phyloP scores from a whole-genome alignment of 2,329 filamentous ascomycete genomes.

The Intubia oerlemansii region DNA sequence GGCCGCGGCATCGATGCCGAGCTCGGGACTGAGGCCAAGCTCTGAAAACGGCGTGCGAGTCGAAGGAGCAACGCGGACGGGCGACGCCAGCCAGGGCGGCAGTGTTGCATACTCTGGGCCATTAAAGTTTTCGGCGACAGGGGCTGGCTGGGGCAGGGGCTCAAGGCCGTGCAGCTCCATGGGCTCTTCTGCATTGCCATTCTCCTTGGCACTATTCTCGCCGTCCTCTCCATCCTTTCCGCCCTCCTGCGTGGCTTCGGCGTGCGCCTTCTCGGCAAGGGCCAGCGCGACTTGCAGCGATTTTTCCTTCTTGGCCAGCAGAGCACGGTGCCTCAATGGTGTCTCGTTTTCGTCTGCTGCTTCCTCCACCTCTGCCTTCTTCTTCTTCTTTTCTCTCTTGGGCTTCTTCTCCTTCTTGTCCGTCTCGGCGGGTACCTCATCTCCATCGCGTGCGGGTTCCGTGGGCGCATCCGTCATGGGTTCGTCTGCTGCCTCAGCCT shows the following conservation, averaged over 20 bases:
- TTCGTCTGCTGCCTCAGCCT: constrained; percentile 5
- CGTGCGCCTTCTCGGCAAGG: not conserved
- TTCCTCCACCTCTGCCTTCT: constrained; percentile 10
- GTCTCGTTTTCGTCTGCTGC: constrained; percentile 10
- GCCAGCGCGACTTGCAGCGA: too few species aligned
- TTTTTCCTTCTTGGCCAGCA: constrained; percentile 34
- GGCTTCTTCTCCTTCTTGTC: constrained; percentile 7
- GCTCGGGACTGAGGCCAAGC: constrained; percentile 12
- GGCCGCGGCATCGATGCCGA: constrained; percentile 41
- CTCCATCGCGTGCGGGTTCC: constrained; percentile 9
- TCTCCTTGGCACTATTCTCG: not conserved
- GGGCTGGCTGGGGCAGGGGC: constrained; percentile 60
- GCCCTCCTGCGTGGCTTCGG: constrained; percentile 2
- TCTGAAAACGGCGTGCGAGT: constrained; percentile 34
- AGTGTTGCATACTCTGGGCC: constrained; percentile 55
- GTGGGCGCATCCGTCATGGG: constrained; percentile 9
- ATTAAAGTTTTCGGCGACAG: constrained; percentile 30
- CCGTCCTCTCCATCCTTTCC: not conserved
- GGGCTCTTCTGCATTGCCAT: not conserved
- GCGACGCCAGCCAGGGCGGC: constrained; percentile 60
- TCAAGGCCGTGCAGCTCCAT: constrained; percentile 46
- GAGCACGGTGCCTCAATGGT: constrained; percentile 20
- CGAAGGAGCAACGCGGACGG: constrained; percentile 44
- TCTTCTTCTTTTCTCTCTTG: constrained; percentile 12
- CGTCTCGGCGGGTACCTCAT: constrained; percentile 6